Evolutionary conservation across 1,284 basidiomycete genomes (phyloP).

Genomic region (Vanrija sp.): DNA sequence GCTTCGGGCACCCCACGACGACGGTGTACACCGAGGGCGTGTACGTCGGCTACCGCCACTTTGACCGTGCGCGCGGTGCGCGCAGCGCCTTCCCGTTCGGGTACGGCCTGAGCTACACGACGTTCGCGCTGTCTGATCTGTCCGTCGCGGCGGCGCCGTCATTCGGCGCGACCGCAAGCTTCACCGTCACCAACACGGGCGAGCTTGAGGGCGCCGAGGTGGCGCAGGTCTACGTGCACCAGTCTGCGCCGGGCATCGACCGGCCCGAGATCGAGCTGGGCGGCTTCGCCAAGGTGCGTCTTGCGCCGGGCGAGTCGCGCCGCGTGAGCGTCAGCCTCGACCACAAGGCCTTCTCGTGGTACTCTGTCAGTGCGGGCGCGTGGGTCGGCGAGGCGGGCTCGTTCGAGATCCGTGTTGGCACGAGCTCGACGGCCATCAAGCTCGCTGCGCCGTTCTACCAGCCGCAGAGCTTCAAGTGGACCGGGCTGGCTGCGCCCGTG

Average conservation of each 20-base stretch:
- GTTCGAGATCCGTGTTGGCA: constrained; percentile 49
- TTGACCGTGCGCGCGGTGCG: constrained; percentile 44
- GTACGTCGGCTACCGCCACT: constrained; percentile 19
- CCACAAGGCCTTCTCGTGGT: constrained; percentile 50
- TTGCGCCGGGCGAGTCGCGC: constrained; percentile 32
- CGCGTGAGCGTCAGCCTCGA: constrained; percentile 33
- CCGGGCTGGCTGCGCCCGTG: too few species aligned
- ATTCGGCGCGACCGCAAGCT: constrained; percentile 20
- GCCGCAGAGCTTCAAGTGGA: too few species aligned
- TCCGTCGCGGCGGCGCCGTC: not conserved
- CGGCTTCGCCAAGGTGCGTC: constrained; percentile 41
- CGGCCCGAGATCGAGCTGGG: constrained; percentile 33
- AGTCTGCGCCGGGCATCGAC: constrained; percentile 39
- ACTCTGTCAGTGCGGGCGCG: constrained; percentile 46
- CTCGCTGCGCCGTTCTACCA: too few species aligned
- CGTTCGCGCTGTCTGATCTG: constrained; percentile 49
- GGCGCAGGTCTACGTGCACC: constrained; percentile 53
- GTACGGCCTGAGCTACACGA: constrained; percentile 55
- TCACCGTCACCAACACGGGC: constrained; percentile 35
- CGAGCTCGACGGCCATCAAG: too few species aligned
- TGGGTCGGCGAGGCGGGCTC: constrained; percentile 54
- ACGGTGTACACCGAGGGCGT: constrained; percentile 18
- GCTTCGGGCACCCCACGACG: not conserved
- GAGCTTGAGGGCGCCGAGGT: constrained; percentile 31
- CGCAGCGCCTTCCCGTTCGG: constrained; percentile 57